Conservation (phyloP, 2,329 filamentous ascomycete species). For the Pyricularia grisea region DNA sequence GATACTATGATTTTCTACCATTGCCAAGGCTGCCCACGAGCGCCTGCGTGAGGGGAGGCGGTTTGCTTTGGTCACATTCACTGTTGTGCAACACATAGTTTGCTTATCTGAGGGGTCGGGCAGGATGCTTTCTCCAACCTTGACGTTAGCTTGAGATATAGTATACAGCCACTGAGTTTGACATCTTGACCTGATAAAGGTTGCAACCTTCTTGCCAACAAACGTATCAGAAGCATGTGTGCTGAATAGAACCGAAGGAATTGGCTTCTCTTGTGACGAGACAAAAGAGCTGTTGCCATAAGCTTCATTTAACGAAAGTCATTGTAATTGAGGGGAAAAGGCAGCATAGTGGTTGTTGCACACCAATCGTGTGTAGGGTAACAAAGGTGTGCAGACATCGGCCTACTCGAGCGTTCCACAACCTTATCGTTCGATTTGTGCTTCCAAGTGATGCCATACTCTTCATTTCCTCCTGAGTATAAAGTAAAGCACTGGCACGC, state of each 20-base stretch:
- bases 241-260: not conserved
- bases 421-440: not conserved
- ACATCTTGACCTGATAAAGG: not conserved
- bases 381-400: not conserved
- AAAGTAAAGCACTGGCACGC: not conserved
- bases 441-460: not conserved
- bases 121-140: not conserved
- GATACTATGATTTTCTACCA: no score
- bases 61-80: not conserved
- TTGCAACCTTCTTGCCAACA: not conserved
- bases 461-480: not conserved
- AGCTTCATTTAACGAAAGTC: no score
- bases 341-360: not conserved
- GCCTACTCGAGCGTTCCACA: not conserved
- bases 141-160: not conserved
- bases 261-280: not conserved
- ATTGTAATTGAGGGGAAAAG: not conserved
- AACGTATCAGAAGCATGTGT: not conserved
- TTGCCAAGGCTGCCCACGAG: not conserved
- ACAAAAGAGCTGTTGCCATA: no score
- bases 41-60: no score
- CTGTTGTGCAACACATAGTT: not conserved
- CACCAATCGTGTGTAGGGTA: not conserved
- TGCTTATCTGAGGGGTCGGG: not conserved
- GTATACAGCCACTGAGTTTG: not conserved